Base-by-base conservation (phyloP, 305 asterid genomes). In the Vinca major region DNA sequence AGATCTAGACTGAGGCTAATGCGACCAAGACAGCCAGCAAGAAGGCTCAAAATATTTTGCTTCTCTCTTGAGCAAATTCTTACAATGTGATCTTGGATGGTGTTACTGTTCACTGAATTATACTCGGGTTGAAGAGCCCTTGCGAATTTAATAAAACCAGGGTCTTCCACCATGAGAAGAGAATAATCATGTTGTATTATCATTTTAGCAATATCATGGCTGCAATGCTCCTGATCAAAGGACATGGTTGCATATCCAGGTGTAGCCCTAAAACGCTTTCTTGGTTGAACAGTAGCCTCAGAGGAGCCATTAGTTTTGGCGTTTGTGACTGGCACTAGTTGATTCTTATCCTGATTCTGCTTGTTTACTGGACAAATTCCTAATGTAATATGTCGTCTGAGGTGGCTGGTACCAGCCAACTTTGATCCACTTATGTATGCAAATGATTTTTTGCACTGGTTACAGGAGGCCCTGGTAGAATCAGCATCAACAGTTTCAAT, bases 341-440 rank as follows among this genome's bases (percentile, higher is more conserved):
- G 85, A 68, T 77, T 77, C 53, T 76, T 82, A 65, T 73, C 85
- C 82, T 66, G 81, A 62, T 67, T 80, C 8, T 20, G 63, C 44
- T 76, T 82, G 73, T 56, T 62, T 36, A 75, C 79, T 19, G 99
- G 97, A 84, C 96, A 93, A 71, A 84, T 89, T 43, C 96, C 96
- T 80, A 76, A 68, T 68, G 83, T 69, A 62, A 93, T 89, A 74
- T 93, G 97, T 51, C 99, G 83, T 73, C 86, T 88, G 57, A 93
- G 80, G 82, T 93, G 99, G 80, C 99, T 93, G 17, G 99, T 93
- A 51, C 99, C 98, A 2, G 95, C 82, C 76, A 78, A 75, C 68
- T 90, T 92, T 70, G 90, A 65, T 65, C 97, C 99, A 7, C 87
- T 81, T 52, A 88, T 83, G 67, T 68, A 69, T 0, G 74, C 74